Conservation (phyloP, 768 basidiomycete species). For the Rhodotorula sphaerocarpa region DNA sequence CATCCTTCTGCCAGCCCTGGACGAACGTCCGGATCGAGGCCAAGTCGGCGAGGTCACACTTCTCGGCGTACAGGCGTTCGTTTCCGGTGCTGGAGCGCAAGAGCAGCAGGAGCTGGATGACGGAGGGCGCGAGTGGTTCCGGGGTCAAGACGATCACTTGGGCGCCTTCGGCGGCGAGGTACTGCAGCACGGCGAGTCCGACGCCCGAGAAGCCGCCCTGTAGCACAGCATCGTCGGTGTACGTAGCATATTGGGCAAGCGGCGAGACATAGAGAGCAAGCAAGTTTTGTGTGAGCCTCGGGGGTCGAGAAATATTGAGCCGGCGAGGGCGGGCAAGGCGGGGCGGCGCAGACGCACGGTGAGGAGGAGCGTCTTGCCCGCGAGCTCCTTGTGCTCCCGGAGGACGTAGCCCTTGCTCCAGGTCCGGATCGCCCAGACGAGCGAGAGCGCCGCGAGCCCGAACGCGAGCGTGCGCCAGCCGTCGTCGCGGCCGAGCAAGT, state of each 20-base stretch:
- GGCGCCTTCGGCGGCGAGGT: conserved; percentile 64
- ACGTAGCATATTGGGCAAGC: background rate
- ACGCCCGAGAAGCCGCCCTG: conserved; percentile 20
- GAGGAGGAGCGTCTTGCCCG: conserved; percentile 17
- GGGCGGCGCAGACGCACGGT: background rate
- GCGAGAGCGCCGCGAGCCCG: background rate
- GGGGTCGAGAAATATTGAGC: too few species aligned
- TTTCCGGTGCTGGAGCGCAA: conserved; percentile 64
- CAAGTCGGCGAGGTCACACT: conserved; percentile 63
- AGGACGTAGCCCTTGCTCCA: conserved; percentile 14
- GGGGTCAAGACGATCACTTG: conserved; percentile 67
- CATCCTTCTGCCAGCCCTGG: conserved; percentile 56
- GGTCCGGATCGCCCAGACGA: background rate
- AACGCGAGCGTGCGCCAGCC: background rate
- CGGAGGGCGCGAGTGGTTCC: conserved; percentile 49
- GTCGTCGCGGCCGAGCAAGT: too few species aligned
- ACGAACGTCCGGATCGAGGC: conserved; percentile 59
- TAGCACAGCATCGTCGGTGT: background rate
- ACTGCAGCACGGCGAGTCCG: conserved; percentile 58
- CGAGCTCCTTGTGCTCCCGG: conserved; percentile 9
- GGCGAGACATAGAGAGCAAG: too few species aligned
- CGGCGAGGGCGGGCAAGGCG: too few species aligned
- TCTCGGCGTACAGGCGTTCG: conserved; percentile 68
- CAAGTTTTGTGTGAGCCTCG: too few species aligned
- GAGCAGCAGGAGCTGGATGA: conserved; percentile 56